phyloP scores from a whole-genome alignment of 1,284 basidiomycete species.

The Ceratobasidium sp. region DNA sequence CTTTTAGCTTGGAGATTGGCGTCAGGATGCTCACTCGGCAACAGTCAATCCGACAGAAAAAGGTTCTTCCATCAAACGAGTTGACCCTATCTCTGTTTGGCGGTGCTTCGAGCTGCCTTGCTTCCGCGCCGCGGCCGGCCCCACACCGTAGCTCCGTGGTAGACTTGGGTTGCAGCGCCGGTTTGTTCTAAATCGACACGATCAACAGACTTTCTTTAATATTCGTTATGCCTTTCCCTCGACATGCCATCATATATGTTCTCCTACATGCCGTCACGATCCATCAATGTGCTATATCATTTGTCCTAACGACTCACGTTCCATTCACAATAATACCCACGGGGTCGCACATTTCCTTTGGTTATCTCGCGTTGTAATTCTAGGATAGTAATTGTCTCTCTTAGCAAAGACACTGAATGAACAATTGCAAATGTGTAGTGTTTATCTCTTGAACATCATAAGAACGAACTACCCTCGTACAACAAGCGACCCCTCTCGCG shows the following conservation, averaged over 20 bases:
- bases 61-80: conserved; percentile 22
- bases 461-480: conserved; percentile 66
- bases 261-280: conserved; percentile 34
- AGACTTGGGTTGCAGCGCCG: conserved; percentile 2
- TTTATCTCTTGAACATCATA: conserved; percentile 42
- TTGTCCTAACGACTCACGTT: conserved; percentile 38
- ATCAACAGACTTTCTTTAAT: conserved; percentile 25
- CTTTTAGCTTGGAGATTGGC: not conserved
- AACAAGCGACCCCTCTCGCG: conserved; percentile 76
- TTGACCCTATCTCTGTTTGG: conserved; percentile 12
- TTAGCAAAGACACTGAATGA: conserved; percentile 40
- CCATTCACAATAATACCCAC: conserved; percentile 39
- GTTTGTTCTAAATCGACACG: conserved; percentile 16
- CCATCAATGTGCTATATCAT: conserved; percentile 32
- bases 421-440: conserved; percentile 16
- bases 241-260: conserved; percentile 25
- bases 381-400: conserved; percentile 38
- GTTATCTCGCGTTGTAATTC: conserved; percentile 30
- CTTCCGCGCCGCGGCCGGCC: conserved; percentile 5
- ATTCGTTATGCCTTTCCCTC: conserved; percentile 6
- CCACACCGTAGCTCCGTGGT: conserved; percentile 16
- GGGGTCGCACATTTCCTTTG: conserved; percentile 39
- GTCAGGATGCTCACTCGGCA: not conserved
- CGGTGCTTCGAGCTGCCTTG: conserved; percentile 10
- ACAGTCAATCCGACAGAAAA: conserved; percentile 34